A percentile compares a stretch with the other conserved stretches of the same genome.
phyloP scores from a whole-genome alignment of 2,329 filamentous ascomycete genomes.

The Aspergillus sclerotialis region DNA sequence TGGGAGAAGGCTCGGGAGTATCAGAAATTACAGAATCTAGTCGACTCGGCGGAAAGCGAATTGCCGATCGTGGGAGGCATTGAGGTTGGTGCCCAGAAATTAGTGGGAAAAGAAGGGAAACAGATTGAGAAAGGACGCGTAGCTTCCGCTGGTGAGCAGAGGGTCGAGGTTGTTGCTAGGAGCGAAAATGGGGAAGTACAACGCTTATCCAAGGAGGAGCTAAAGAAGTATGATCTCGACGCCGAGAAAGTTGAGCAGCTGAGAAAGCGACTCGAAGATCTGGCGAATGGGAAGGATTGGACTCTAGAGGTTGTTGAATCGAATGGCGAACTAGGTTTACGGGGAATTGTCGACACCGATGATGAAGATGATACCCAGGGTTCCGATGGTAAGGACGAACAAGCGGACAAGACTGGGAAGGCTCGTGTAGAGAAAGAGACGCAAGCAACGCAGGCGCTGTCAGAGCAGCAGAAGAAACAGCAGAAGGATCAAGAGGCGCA shows the following conservation, averaged over 20 bases:
- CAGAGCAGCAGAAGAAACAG: too few species aligned
- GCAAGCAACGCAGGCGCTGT: too few species aligned
- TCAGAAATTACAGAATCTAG: constrained; percentile 24
- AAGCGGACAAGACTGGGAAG: too few species aligned
- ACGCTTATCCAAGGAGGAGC: constrained; percentile 57
- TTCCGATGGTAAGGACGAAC: too few species aligned
- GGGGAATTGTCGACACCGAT: constrained; percentile 60
- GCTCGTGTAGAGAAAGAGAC: too few species aligned
- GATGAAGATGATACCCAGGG: constrained; percentile 50
- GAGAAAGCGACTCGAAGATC: constrained; percentile 58
- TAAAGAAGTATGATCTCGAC: constrained; percentile 61
- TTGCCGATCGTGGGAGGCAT: constrained; percentile 50
- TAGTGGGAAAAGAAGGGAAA: constrained; percentile 50
- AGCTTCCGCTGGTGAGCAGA: constrained; percentile 43
- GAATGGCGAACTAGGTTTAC: constrained; percentile 58
- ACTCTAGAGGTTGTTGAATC: constrained; percentile 71
- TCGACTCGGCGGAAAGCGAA: constrained; percentile 22
- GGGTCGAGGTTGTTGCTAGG: constrained; percentile 44
- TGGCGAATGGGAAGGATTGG: constrained; percentile 69
- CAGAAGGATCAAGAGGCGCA: too few species aligned
- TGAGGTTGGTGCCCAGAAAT: constrained; percentile 50
- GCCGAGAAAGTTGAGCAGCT: constrained; percentile 63
- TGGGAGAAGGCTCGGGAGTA: constrained; percentile 38
- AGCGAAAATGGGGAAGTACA: constrained; percentile 57
- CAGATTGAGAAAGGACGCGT: constrained; percentile 53